Evolutionary conservation across 441 rosid genomes (phyloP).

Genomic region (Gossypium aridum): DNA sequence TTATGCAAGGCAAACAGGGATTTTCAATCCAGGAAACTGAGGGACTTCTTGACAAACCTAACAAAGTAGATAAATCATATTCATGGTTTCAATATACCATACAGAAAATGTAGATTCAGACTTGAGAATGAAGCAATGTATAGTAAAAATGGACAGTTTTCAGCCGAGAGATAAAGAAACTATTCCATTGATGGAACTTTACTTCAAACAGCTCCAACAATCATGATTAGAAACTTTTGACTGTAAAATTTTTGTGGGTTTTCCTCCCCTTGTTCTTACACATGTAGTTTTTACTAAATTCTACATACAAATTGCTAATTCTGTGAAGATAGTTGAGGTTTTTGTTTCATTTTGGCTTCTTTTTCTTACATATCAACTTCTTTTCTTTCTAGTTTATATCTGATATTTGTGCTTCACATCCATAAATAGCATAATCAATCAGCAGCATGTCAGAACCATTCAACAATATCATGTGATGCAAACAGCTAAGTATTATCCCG

Average conservation of each 20-base stretch:
- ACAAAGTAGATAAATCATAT: conserved; percentile 11
- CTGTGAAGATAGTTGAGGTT: background rate
- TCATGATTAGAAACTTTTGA: conserved; percentile 5
- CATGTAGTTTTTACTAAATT: background rate
- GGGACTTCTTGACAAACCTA: conserved; percentile 29
- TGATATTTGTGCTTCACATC: background rate
- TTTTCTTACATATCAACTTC: background rate
- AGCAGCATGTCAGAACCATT: background rate
- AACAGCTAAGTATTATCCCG: background rate
- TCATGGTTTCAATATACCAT: background rate
- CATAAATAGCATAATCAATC: background rate
- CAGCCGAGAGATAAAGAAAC: background rate
- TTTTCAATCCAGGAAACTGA: conserved; percentile 26
- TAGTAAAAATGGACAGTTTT: background rate
- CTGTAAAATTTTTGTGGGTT: background rate
- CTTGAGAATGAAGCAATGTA: background rate
- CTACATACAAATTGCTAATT: background rate
- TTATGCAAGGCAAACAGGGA: conserved; percentile 28
- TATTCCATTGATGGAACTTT: conserved; percentile 11
- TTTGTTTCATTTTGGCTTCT: background rate
- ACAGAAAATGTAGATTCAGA: background rate
- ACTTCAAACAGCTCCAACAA: conserved; percentile 1
- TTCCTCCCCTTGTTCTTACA: background rate
- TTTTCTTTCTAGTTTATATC: background rate
- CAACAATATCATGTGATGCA: background rate